Base-by-base conservation (phyloP, 805 yeast genomes). In the Myxozyma nipponensis region DNA sequence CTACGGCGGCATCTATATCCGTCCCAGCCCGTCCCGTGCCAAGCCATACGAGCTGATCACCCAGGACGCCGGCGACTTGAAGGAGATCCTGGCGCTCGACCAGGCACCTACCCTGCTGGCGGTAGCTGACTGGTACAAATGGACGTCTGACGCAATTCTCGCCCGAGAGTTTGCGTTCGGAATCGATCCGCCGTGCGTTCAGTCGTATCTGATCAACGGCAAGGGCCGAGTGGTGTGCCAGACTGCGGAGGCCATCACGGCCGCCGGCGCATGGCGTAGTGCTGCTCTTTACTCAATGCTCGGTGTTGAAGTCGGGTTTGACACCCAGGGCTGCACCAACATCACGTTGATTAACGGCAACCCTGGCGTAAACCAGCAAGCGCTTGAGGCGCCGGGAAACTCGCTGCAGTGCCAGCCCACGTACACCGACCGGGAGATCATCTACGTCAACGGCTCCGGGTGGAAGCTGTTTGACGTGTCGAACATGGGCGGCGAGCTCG, bases 1-100 rank as follows among this genome's bases (percentile, higher is more conserved):
- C 53, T 69, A 78, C 37, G 76, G 87, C 2, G 85, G 77, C 2
- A 63, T 84, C 46, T 72, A 32, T 13, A 39, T 49, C 24, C 35
- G 21, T 5, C 43, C 43, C 3, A 28, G 19, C 15, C 32, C 25
- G 18, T 13, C 25, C 4, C 35, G 43, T 4, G 44, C 44, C 18
- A 28, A 35, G 26, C 44, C 49, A 1, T 46, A 46, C 19, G 37
- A 21, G 6, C 19, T 36, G 9, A 41, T 46, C 5, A 39, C 44
- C 10, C 24, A 17, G 15, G 15, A 23, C 4, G 18, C 37, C 17
- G 42, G 5, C 10, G 42, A 25, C 17, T 21, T 39, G 13, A 22
- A 23, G 13, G 49, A 24, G 18, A 39, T 46, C 13, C 22, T 34
- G 9, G 21, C 13, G 21, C 34, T 6, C 10, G 49, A 46, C 15